Conservation (phyloP, 495 filamentous ascomycete species). For the Penicillium mononematosum region DNA sequence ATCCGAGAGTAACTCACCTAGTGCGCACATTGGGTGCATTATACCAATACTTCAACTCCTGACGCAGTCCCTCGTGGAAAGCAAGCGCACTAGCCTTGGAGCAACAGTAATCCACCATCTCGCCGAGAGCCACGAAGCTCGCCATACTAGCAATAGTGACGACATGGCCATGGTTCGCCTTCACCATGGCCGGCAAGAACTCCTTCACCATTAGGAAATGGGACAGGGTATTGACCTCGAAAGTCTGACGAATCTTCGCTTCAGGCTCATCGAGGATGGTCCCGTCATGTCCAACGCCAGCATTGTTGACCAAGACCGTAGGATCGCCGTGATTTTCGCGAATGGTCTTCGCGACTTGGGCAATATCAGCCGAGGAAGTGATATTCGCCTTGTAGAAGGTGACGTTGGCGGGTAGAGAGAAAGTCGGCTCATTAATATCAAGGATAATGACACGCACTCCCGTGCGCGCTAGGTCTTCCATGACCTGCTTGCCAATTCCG, state of each 20-base stretch:
- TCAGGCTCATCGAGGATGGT: constrained; percentile 50
- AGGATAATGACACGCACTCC: constrained; percentile 53
- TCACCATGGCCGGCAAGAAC: constrained; percentile 61
- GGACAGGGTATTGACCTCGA: constrained; percentile 59
- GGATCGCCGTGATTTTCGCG: constrained; percentile 48
- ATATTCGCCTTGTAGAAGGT: constrained; percentile 54
- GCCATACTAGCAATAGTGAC: constrained; percentile 57
- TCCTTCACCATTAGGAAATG: constrained; percentile 59
- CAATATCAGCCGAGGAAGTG: constrained; percentile 47
- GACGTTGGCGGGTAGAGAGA: constrained; percentile 39
- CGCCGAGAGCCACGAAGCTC: constrained; percentile 49
- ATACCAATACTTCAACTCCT: constrained; percentile 46
- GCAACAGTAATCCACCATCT: constrained; percentile 54
- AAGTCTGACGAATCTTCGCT: constrained; percentile 47
- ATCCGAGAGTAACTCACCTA: constrained; percentile 26
- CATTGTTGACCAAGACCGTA: constrained; percentile 62
- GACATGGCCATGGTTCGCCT: constrained; percentile 59
- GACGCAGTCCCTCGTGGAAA: constrained; percentile 51
- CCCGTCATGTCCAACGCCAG: constrained; percentile 49
- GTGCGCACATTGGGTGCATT: constrained; percentile 45
- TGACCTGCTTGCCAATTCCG: constrained; percentile 55
- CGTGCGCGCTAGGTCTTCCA: constrained; percentile 44
- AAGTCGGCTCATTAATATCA: constrained; percentile 45
- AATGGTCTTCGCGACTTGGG: constrained; percentile 44
- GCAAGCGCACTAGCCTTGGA: constrained; percentile 58